Conservation (phyloP, 2,329 filamentous ascomycete genomes). For the Xylaria arbuscula region DNA sequence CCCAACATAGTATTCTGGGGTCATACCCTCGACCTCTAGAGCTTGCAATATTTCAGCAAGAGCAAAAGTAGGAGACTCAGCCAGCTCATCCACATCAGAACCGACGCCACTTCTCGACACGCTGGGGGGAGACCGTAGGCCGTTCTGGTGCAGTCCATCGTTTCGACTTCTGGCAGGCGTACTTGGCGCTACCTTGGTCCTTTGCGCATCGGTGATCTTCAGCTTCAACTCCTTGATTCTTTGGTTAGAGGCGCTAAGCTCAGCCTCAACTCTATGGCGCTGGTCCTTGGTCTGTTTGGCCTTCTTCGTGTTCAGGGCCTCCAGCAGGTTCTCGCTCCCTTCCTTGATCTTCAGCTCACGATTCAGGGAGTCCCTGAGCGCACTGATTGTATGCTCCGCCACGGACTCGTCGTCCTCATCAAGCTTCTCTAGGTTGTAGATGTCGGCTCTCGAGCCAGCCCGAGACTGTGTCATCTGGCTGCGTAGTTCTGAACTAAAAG, state of each 20-base stretch:
- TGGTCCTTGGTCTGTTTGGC: conserved; percentile 94
- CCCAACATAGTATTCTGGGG: conserved; percentile 93
- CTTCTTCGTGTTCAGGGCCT: conserved; percentile 93
- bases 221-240: conserved; percentile 71
- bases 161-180: conserved; percentile 66
- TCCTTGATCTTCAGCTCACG: conserved; percentile 98
- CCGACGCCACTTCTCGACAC: conserved; percentile 65
- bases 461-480: conserved; percentile 75
- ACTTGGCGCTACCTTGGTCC: conserved; percentile 58
- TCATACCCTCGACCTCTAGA: conserved; percentile 86
- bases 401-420: conserved; percentile 70
- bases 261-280: conserved; percentile 81
- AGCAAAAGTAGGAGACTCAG: conserved; percentile 91
- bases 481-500: conserved; percentile 89
- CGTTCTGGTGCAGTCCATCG: conserved; percentile 60
- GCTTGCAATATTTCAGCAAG: conserved; percentile 91
- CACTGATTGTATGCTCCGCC: conserved; percentile 78
- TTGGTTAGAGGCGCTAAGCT: conserved; percentile 88
- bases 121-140: conserved; percentile 68
- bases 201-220: conserved; percentile 70
- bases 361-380: conserved; percentile 85
- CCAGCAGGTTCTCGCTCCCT: conserved; percentile 96
- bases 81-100: conserved; percentile 73
- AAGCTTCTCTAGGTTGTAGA: conserved; percentile 64
- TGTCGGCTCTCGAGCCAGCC: conserved; percentile 67